Evolutionary conservation across 2,329 filamentous ascomycete genomes (phyloP), one percentile per base, ranked within the genome.

Genomic region (Madurella mycetomatis): DNA sequence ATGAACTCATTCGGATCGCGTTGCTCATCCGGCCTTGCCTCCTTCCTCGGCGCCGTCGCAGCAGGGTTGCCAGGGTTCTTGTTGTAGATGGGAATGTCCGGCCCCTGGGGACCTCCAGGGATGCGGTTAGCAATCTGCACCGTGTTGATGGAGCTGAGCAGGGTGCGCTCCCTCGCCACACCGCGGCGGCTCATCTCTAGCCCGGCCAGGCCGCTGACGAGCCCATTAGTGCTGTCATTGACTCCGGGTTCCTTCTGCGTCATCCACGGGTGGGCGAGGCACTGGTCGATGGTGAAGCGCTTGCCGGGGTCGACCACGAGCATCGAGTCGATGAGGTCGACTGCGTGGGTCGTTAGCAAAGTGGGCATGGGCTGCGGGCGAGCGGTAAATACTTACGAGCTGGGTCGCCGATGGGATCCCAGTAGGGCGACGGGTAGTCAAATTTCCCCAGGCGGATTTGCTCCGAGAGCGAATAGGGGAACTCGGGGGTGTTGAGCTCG

Each of bases 261-360:
- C 51, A 90, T 82, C 94, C 94, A 99, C 0, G 92, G 91, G 67
- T 99, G 94, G 61, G 87, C 77, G 9, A 99, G 79, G 66, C 94
- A 97, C 64, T 95, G 84, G 60, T 97, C 92, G 56, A 99, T 84
- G 0, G 88, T 92, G 70, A 88, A 92, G 47, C 94, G 85, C 69
- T 86, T 83, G 30, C 90, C 84, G 2, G 90, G 86, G 60, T 96
- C 86, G 34, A 96, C 91, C 2, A 89, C 88, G 48, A 99, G 81
- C 94, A 99, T 99, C 41, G 81, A 82, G 69, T 99, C 94, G 62
- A 99, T 97, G 34, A 99, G 78, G 62, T 97, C 91, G 50, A 99
- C 77, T 80, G 49, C 9, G 54, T 17, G n/a, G n/a, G 41, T 32
- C n/a, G 32, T 18, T 12, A 9, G 16, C 17, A n/a, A 7, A 51